Percentiles rank a stretch among this genome's conserved stretches.
Evolutionary conservation across 2,329 filamentous ascomycete species (phyloP).

Genomic region (Metarhizium album): DNA sequence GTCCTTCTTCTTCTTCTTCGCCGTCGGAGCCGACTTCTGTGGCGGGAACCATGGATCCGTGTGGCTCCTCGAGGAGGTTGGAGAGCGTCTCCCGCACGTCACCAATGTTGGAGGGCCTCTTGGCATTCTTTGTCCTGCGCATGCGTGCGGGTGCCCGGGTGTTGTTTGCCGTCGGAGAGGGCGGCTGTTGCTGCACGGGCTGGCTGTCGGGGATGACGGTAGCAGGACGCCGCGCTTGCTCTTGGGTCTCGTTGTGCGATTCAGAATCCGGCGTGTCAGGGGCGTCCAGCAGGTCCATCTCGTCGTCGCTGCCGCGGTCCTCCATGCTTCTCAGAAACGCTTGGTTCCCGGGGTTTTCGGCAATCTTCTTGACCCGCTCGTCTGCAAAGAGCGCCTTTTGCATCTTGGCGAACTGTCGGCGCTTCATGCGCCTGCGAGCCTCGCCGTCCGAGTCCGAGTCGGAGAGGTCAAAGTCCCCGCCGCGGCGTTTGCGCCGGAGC

Average conservation of each 20-base stretch:
- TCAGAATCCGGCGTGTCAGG: slow-evolving; percentile 21
- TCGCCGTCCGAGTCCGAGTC: slow-evolving; percentile 86
- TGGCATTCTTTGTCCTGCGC: slow-evolving; percentile 49
- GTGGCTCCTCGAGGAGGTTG: slow-evolving; percentile 67
- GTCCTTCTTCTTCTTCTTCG: slow-evolving; percentile 36
- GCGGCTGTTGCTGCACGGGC: slow-evolving; percentile 27
- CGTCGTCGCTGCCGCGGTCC: slow-evolving; percentile 65
- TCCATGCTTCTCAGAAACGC: slow-evolving; percentile 89
- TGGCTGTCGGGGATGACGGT: slow-evolving; percentile 40
- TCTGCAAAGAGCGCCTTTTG: slow-evolving; percentile 79
- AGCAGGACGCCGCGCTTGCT: slow-evolving; percentile 19
- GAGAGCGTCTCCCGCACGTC: slow-evolving; percentile 80
- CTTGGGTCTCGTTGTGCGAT: slow-evolving; percentile 17
- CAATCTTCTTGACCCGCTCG: slow-evolving; percentile 83
- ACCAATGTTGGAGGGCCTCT: slow-evolving; percentile 62
- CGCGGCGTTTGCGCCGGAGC: slow-evolving; percentile 73
- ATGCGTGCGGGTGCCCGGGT: slow-evolving; percentile 42
- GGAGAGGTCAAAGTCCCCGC: slow-evolving; percentile 71
- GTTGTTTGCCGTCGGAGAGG: slow-evolving; percentile 24
- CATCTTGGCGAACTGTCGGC: slow-evolving; percentile 83
- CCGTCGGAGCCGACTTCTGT: slow-evolving; percentile 24
- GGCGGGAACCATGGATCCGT: slow-evolving; percentile 37
- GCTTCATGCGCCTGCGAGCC: slow-evolving; percentile 67
- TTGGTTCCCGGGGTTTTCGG: slow-evolving; percentile 75
- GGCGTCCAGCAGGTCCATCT: slow-evolving; percentile 62